Percentiles rank a stretch among this genome's conserved stretches.
phyloP scores from a whole-genome alignment of 495 filamentous ascomycete genomes.

The Aspergillus hancockii region DNA sequence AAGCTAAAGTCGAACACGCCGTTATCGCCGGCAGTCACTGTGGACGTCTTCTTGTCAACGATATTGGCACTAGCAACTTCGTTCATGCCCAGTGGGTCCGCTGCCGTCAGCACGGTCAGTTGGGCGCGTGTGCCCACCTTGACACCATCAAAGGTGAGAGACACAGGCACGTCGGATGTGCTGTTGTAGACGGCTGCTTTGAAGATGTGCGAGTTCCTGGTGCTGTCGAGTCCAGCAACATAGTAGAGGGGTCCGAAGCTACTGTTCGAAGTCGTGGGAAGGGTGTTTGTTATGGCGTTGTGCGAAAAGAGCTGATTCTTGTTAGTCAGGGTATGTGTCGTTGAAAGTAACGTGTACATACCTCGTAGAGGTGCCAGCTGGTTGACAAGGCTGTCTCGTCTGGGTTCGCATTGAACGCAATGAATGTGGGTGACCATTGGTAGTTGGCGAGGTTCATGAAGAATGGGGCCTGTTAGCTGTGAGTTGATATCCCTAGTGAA shows the following conservation, averaged over 20 bases:
- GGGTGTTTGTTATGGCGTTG: slow-evolving; percentile 42
- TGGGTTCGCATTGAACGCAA: slow-evolving; percentile 46
- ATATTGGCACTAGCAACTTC: slow-evolving; percentile 38
- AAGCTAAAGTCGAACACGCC: slow-evolving; percentile 51
- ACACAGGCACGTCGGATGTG: slow-evolving; percentile 49
- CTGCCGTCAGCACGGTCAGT: slow-evolving; percentile 60
- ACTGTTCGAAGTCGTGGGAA: slow-evolving; percentile 41
- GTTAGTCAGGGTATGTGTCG: background rate
- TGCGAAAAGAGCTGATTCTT: slow-evolving; percentile 38
- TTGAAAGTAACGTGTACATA: slow-evolving; percentile 21
- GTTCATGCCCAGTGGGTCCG: slow-evolving; percentile 42
- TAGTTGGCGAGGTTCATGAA: slow-evolving; percentile 50
- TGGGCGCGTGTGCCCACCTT: slow-evolving; percentile 43
- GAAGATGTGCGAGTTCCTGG: slow-evolving; percentile 46
- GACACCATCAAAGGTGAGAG: slow-evolving; percentile 56
- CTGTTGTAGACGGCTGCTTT: slow-evolving; percentile 70
- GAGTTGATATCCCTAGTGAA: slow-evolving; percentile 14
- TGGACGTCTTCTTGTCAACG: slow-evolving; percentile 45
- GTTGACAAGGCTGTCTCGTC: slow-evolving; percentile 41
- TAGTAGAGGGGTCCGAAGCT: slow-evolving; percentile 49
- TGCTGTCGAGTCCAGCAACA: slow-evolving; percentile 34
- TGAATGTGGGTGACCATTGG: slow-evolving; percentile 48
- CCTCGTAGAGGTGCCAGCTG: slow-evolving; percentile 42
- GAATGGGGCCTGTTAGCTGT: slow-evolving; percentile 39
- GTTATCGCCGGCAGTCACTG: slow-evolving; percentile 42